Base-by-base conservation (phyloP, 2,329 filamentous ascomycete species). In the Sporothrix euskadiensis region DNA sequence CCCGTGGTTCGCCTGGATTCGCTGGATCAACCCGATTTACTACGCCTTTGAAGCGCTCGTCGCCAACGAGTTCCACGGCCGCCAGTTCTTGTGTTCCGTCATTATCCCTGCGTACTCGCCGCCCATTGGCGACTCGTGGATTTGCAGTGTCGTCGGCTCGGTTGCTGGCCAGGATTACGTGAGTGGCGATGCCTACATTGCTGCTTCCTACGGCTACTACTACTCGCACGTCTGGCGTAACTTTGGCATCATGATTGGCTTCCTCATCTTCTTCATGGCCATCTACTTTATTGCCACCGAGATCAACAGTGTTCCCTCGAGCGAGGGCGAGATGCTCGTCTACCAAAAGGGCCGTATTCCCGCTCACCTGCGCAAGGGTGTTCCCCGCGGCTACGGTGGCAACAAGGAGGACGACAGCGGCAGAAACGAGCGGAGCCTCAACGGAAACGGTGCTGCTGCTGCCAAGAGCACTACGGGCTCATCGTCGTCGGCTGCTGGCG, bases 31-130 rank as follows among this genome's bases (percentile, higher is more conserved):
- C 74, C 92, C 93, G 1, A 86, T 97, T 14, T 89, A 88, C 1
- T 97, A 96, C 75, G 89, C 89, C 0, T 97, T 96, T 79, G 93
- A 97, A 80, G 85, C 89, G 0, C 84, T 97, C 35, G 90, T 94
- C 86, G 87, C 92, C 75, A 97, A 97, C 81, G 94, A 97, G 81
- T 97, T 97, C 26, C 72, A 66, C 78, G 83, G 84, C 74, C 88
- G 90, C 14, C 75, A 87, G 0, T 95, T 91, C 79, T 66, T 73
- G 0, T 89, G 88, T 77, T 81, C 80, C 14, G 73, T 80, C 26
- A 86, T 82, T 71, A 82, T 88, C 1, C 87, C 87, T 0, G 75
- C 76, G 0, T 87, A 87, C 75, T 78, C 76, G 85, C 85, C 0
- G 52, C 80, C 83, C 7, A 75, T 75, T 0, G 47, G 76, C 0